These are phyloP conservation scores for Septoria linicola DNA, from an alignment of 2,329 filamentous ascomycete genomes.

Conservation along the genomic window DNA sequence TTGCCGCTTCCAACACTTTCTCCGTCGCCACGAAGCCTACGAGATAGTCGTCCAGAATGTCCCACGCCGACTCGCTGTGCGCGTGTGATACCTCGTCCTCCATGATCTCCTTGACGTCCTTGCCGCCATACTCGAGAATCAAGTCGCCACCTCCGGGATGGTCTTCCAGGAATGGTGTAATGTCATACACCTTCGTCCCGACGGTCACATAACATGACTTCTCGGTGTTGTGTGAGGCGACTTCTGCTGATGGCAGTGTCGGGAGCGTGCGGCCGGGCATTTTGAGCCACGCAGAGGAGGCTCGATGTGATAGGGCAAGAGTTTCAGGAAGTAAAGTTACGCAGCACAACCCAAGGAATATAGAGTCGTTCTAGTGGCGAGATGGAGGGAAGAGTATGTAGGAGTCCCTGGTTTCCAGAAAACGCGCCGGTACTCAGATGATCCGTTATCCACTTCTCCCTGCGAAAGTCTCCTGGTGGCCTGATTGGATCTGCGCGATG, in stretches of 20 bases:
- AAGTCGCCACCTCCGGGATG: constrained; percentile 89
- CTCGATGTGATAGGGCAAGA: constrained; percentile 2
- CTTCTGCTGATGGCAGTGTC: constrained; percentile 75
- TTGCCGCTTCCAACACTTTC: constrained; percentile 53
- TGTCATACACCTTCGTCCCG: constrained; percentile 87
- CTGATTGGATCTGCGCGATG: neutral
- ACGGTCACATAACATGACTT: constrained; percentile 93
- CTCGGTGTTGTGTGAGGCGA: constrained; percentile 73
- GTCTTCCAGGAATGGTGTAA: constrained; percentile 84
- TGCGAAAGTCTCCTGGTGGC: neutral
- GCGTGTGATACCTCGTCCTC: constrained; percentile 78
- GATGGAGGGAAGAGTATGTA: constrained; percentile 3
- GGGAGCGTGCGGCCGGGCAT: constrained; percentile 84
- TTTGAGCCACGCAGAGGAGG: constrained; percentile 28
- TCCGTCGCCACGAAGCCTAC: constrained; percentile 74
- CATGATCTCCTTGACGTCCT: constrained; percentile 80
- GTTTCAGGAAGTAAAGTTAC: constrained; percentile 10
- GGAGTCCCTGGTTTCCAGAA: constrained; percentile 7
- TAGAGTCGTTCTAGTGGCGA: neutral
- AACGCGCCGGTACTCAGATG: constrained; percentile 1
- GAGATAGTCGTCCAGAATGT: constrained; percentile 83
- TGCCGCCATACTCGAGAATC: constrained; percentile 84
- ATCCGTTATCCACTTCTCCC: constrained; percentile 6
- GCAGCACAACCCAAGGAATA: neutral
- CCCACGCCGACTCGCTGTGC: constrained; percentile 92